Evolutionary conservation across 257 asterid genomes (phyloP).

Genomic region (Nemophila menziesii): DNA sequence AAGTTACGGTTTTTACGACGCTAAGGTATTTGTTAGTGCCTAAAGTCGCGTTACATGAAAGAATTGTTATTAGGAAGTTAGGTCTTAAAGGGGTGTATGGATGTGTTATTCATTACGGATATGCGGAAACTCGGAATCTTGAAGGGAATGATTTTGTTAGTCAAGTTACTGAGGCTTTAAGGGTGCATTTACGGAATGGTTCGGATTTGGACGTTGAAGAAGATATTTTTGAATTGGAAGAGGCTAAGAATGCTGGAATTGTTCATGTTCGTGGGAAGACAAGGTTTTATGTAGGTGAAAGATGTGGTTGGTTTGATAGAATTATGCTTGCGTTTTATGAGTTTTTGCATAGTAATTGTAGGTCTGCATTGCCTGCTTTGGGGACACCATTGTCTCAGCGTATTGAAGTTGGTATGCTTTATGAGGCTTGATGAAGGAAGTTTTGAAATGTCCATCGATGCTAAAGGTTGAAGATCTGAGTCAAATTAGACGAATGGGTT

Average conservation of each 20-base stretch:
- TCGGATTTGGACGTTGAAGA: slow-evolving; percentile 12
- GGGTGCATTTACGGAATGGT: slow-evolving; percentile 8
- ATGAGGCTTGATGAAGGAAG: slow-evolving; percentile 19
- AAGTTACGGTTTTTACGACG: slow-evolving; percentile 21
- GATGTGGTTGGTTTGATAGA: too few species aligned
- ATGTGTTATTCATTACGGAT: slow-evolving; percentile 20
- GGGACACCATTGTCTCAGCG: slow-evolving; percentile 18
- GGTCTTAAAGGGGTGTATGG: slow-evolving; percentile 21
- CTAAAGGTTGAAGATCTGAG: too few species aligned
- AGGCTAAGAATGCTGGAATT: slow-evolving; percentile 23
- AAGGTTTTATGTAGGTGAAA: slow-evolving; percentile 35
- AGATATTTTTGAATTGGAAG: slow-evolving; percentile 19
- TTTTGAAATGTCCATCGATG: too few species aligned
- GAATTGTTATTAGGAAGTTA: slow-evolving; percentile 16
- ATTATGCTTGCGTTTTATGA: too few species aligned
- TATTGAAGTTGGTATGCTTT: slow-evolving; percentile 29
- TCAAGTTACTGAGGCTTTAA: slow-evolving; percentile 14
- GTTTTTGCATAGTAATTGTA: slow-evolving; percentile 24
- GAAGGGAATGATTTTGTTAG: slow-evolving; percentile 19
- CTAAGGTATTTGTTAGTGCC: slow-evolving; percentile 21
- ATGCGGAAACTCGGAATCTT: too few species aligned
- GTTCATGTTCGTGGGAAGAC: slow-evolving; percentile 28
- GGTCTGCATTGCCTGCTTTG: slow-evolving; percentile 25
- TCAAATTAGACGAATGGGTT: too few species aligned
- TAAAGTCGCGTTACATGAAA: slow-evolving; percentile 18